These are phyloP conservation scores for Ettlia oleoabundans DNA, from an alignment of 139 green algal genomes.

Conservation along the genomic window DNA sequence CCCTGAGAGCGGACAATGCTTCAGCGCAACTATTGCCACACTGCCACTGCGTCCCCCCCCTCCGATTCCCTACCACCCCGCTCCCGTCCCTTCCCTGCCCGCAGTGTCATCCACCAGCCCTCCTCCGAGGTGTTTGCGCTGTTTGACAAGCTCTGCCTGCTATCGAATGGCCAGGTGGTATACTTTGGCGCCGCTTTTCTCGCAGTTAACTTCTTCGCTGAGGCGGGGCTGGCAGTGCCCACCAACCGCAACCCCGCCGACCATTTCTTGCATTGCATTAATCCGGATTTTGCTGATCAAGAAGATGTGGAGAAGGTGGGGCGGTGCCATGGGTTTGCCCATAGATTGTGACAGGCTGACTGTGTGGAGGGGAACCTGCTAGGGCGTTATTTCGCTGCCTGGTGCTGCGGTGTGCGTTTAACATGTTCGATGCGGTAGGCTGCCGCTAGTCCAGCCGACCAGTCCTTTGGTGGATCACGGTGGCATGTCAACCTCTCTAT, in stretches of 20 bases:
- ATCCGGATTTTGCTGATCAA: slow-evolving; percentile 65
- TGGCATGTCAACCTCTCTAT: too few species aligned
- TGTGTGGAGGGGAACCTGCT: too few species aligned
- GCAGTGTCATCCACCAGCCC: slow-evolving; percentile 71
- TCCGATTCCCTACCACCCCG: too few species aligned
- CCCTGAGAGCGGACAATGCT: too few species aligned
- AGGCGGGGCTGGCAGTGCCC: slow-evolving; percentile 65
- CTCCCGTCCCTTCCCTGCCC: not conserved
- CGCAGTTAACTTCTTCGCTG: slow-evolving; percentile 62
- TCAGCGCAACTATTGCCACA: too few species aligned
- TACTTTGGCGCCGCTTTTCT: slow-evolving; percentile 62
- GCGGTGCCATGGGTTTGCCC: too few species aligned
- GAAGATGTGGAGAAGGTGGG: slow-evolving; percentile 9
- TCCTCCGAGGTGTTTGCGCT: slow-evolving; percentile 60
- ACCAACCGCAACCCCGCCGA: slow-evolving; percentile 60
- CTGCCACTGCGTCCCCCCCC: too few species aligned
- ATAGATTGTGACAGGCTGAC: too few species aligned
- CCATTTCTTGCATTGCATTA: slow-evolving; percentile 78
- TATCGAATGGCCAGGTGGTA: slow-evolving; percentile 50
- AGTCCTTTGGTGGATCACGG: too few species aligned
- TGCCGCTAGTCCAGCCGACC: too few species aligned
- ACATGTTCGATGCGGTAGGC: too few species aligned
- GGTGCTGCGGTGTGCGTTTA: not conserved
- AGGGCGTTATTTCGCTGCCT: too few species aligned
- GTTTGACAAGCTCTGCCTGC: slow-evolving; percentile 67